A percentile compares a stretch with the other conserved stretches of the same genome.
Conservation (phyloP, 2,329 filamentous ascomycete genomes). For the Davidsoniella australis region DNA sequence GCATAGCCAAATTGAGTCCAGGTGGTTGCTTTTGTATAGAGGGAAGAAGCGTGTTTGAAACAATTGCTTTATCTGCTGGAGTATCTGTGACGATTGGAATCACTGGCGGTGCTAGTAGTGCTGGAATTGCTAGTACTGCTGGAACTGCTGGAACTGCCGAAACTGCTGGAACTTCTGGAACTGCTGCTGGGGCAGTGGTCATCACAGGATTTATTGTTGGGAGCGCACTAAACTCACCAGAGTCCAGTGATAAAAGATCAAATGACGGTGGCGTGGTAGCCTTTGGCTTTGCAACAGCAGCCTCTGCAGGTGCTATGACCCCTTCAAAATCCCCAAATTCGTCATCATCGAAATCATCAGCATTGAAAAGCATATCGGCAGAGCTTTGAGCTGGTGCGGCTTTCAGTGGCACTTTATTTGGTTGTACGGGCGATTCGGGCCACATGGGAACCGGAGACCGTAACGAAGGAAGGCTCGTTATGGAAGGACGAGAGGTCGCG, state of each 20-base stretch:
- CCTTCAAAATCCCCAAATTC: conserved; percentile 28
- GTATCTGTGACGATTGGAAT: no score
- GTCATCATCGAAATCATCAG: conserved; percentile 38
- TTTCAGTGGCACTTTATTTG: not conserved
- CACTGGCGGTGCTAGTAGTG: not conserved
- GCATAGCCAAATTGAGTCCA: not conserved
- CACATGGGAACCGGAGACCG: not conserved
- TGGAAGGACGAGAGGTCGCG: conserved; percentile 6
- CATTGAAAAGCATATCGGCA: conserved; percentile 49
- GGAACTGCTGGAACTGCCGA: no score
- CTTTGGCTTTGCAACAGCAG: not conserved
- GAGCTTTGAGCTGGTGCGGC: conserved; percentile 18
- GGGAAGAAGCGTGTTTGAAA: conserved; percentile 12
- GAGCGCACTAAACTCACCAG: conserved; percentile 12
- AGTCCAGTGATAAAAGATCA: conserved; percentile 26
- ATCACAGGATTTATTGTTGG: not conserved
- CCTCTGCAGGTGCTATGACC: conserved; percentile 4
- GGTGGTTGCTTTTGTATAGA: conserved; percentile 2
- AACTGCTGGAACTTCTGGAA: no score
- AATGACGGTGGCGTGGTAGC: conserved; percentile 18
- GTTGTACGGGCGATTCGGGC: not conserved
- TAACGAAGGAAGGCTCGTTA: not conserved
- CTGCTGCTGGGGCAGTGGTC: not conserved
- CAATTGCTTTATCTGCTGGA: not conserved
- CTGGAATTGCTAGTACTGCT: not conserved